Percentiles rank a stretch among this genome's conserved stretches.
phyloP scores from a whole-genome alignment of 257 asterid genomes.

The Scutellaria baicalensis region DNA sequence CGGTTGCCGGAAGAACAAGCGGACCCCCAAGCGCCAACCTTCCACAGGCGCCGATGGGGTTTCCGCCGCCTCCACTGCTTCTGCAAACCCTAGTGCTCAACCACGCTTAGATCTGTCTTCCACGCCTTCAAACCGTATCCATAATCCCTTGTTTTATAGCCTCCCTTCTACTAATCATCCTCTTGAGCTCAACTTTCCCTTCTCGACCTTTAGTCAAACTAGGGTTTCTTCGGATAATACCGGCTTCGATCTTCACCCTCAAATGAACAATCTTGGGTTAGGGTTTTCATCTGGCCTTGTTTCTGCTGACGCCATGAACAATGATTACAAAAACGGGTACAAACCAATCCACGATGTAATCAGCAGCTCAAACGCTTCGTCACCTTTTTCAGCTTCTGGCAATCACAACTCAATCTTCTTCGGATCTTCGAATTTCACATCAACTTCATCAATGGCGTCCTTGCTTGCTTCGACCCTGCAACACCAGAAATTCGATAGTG shows the following conservation, averaged over 20 bases:
- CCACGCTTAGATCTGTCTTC: slow-evolving; percentile 21
- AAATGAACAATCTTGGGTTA: slow-evolving; percentile 30
- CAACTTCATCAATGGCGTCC: slow-evolving; percentile 31
- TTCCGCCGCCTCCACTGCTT: not conserved
- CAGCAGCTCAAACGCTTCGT: too few species aligned
- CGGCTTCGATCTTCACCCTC: slow-evolving; percentile 27
- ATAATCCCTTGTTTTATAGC: slow-evolving; percentile 22
- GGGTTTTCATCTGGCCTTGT: slow-evolving; percentile 34
- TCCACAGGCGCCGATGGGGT: not conserved
- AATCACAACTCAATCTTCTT: slow-evolving; percentile 15
- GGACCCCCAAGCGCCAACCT: slow-evolving; percentile 23
- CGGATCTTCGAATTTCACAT: slow-evolving; percentile 24
- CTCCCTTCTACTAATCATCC: not conserved
- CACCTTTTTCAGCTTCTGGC: slow-evolving; percentile 2
- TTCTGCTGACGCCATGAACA: too few species aligned
- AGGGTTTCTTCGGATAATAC: slow-evolving; percentile 19
- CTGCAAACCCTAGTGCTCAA: slow-evolving; percentile 9
- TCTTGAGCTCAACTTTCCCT: slow-evolving; percentile 33
- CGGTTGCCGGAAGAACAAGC: slow-evolving; percentile 49
- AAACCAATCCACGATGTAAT: slow-evolving; percentile 24
- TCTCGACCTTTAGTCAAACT: slow-evolving; percentile 18
- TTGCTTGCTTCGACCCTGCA: slow-evolving; percentile 25
- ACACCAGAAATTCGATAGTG: slow-evolving; percentile 14
- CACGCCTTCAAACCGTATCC: slow-evolving; percentile 5
- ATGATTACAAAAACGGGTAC: slow-evolving; percentile 16